Evolutionary conservation across 345 rosid genomes (phyloP).

Genomic region (Salix caprea): DNA sequence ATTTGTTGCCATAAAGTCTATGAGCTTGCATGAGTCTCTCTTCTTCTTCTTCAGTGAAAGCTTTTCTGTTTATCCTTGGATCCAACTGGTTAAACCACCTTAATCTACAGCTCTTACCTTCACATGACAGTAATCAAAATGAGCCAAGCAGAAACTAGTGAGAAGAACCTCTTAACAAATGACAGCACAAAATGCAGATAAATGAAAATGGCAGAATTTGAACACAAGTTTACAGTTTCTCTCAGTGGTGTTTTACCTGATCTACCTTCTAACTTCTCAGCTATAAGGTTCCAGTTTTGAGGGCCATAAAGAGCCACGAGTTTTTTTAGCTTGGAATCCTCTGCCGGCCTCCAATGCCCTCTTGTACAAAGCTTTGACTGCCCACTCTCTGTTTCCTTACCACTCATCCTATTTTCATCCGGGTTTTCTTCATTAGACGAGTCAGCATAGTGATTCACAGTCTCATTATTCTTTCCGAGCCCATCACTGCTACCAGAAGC

Average conservation of each 20-base stretch:
- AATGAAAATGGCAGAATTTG: neutral
- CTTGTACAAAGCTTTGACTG: slow-evolving; percentile 81
- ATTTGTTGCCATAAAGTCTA: slow-evolving; percentile 89
- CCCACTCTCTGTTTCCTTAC: slow-evolving; percentile 48
- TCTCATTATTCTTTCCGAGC: slow-evolving; percentile 21
- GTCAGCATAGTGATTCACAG: slow-evolving; percentile 7
- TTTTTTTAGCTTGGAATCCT: slow-evolving; percentile 85
- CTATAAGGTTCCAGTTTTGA: slow-evolving; percentile 97
- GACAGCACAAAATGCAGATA: neutral
- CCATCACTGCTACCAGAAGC: slow-evolving; percentile 32
- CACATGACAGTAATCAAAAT: neutral
- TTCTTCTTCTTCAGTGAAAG: slow-evolving; percentile 90
- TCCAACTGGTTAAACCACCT: slow-evolving; percentile 98
- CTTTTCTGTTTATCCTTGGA: slow-evolving; percentile 87
- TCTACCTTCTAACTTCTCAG: slow-evolving; percentile 88
- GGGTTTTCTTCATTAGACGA: slow-evolving; percentile 31
- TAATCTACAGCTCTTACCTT: slow-evolving; percentile 93
- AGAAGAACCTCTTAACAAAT: neutral
- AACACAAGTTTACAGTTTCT: neutral
- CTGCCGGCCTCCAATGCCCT: slow-evolving; percentile 98
- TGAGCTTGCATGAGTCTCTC: slow-evolving; percentile 94
- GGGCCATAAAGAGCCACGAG: slow-evolving; percentile 93
- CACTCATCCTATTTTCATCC: slow-evolving; percentile 19
- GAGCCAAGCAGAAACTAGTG: neutral
- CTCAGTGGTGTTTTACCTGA: slow-evolving; percentile 51